Base-by-base conservation (phyloP, 306 rosid genomes). In the Acmispon strigosus region DNA sequence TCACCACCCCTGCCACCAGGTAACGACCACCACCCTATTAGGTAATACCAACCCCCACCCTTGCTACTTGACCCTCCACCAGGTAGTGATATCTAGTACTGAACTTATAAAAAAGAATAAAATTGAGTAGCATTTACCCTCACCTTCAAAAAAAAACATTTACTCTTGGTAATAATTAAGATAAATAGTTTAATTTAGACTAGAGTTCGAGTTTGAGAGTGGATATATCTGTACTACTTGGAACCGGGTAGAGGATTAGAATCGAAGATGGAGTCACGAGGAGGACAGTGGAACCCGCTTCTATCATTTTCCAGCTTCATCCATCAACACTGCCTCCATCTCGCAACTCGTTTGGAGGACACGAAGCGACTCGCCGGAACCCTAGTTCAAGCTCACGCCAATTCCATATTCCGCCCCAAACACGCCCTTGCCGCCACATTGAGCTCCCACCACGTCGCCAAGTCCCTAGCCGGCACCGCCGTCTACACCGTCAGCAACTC, bases 401-500 rank as follows among this genome's bases (percentile, higher is more conserved):
- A 57, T 17, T 57, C 77, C 3, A 5, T 20, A 66, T 8, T 52
- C 75, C 91, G 82, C 44, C 76, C 90, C 11, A 85, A 78, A 49
- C 86, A 77, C 11, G 95, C 95, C 27, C 44, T 79, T 44, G 95
- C 99, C n/a, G 89, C 96, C 17, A 75, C 86, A 43, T 44, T 89
- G 47, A 81, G 80, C 75, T 56, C 96, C 24, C 86, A 85, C 17
- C 83, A 83, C 55, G 95, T 94, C 39, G 91, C 97, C 0, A 91
- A 82, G 76, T 76, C 97, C 71, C 86, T 94, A 13, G 66, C 76
- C 53, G 99, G 99, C 66, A 94, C 99, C 24, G 81, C 88, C 7
- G 96, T 94, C 61, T 94, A 81, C 75, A 89, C 96, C 9, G 96
- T 94, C 45, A 94, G 99, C 83, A 91, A 89, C 79, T 84, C 97